Evolutionary conservation across 1,139 yeast genomes (phyloP).

Genomic region (Yamadazyma sp.): DNA sequence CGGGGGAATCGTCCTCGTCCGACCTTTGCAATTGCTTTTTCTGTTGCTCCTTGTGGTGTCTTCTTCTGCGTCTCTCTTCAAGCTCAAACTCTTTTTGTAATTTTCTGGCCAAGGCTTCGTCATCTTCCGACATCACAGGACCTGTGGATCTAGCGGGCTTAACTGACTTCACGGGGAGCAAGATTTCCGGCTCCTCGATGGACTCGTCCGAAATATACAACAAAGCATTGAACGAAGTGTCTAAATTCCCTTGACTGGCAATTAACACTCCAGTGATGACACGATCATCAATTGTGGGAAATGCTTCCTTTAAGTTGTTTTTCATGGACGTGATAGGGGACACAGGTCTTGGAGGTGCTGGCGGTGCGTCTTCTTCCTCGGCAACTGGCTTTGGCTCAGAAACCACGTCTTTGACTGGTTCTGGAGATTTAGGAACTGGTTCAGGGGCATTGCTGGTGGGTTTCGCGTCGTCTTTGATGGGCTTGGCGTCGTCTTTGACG

Average conservation of each 20-base stretch:
- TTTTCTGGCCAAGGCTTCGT: constrained; percentile 79
- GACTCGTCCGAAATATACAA: constrained; percentile 76
- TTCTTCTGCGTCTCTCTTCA: constrained; percentile 39
- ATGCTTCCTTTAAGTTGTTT: constrained; percentile 70
- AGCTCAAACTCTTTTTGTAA: constrained; percentile 70
- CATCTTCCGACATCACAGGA: constrained; percentile 40
- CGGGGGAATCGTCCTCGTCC: constrained; percentile 54
- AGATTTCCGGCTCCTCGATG: constrained; percentile 55
- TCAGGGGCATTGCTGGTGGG: constrained; percentile 2
- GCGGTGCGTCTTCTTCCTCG: constrained; percentile 48
- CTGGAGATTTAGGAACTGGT: constrained; percentile 1
- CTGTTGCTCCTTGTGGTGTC: constrained; percentile 21
- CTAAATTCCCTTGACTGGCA: constrained; percentile 79
- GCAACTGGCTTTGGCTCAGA: not conserved
- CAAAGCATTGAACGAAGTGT: constrained; percentile 86
- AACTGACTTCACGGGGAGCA: constrained; percentile 16
- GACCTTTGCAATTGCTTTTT: constrained; percentile 18
- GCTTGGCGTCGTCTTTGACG: not conserved
- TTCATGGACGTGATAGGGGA: constrained; percentile 56
- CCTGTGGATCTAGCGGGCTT: constrained; percentile 19
- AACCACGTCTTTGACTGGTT: constrained; percentile 4
- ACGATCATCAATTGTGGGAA: constrained; percentile 72
- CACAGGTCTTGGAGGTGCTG: constrained; percentile 70
- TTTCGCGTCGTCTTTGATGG: not conserved
- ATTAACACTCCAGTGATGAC: constrained; percentile 76